phyloP scores from a whole-genome alignment of 192 early-diverging fungal species.

The Linnemannia elongata region DNA sequence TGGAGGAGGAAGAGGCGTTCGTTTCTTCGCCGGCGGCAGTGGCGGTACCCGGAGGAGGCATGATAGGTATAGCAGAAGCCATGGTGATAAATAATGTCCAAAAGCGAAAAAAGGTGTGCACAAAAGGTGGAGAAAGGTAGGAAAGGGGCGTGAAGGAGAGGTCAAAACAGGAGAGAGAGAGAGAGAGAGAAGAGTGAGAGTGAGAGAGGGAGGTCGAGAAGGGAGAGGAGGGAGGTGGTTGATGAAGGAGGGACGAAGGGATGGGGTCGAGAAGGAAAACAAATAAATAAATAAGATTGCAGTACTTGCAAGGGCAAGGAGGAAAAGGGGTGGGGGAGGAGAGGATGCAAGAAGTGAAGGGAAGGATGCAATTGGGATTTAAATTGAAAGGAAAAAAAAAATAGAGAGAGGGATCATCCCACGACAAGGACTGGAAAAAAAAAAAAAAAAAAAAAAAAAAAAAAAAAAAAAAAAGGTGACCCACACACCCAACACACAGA shows the following conservation, averaged over 20 bases:
- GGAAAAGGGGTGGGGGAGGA: no score
- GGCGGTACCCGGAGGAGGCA: slow-evolving; percentile 31
- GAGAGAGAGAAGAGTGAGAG: no score
- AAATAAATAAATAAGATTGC: background rate
- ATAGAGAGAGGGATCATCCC: background rate
- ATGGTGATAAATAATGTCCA: background rate
- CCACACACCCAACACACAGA: background rate
- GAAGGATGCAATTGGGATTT: no score
- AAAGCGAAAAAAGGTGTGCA: background rate
- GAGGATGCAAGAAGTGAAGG: no score
- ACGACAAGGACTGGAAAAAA: background rate
- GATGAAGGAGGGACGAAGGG: background rate
- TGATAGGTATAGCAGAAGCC: slow-evolving; percentile 55
- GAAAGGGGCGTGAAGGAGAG: background rate
- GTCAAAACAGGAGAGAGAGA: background rate
- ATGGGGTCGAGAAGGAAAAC: background rate
- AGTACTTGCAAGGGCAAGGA: no score
- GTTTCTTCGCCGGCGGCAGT: slow-evolving; percentile 13
- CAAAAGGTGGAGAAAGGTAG: background rate
- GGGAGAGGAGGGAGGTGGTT: background rate
- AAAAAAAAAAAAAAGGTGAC: background rate
- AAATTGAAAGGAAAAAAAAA: background rate
- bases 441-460: background rate
- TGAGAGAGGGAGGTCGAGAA: background rate
- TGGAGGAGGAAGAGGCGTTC: slow-evolving; percentile 6